phyloP scores from a whole-genome alignment of 1,139 yeast genomes.

The Yamadazyma dendronema region DNA sequence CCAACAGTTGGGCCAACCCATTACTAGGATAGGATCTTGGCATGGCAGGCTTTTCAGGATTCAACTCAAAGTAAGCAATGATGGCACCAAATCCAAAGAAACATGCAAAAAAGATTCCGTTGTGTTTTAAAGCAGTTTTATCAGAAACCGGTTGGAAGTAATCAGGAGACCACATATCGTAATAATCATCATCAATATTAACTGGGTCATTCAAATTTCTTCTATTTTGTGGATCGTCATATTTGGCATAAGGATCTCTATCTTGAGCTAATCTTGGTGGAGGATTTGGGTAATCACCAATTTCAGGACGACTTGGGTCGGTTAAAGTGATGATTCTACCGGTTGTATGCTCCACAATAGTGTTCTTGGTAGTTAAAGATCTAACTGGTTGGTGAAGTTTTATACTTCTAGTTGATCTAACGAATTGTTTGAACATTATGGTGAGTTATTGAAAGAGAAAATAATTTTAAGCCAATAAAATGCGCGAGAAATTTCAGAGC shows the following conservation, averaged over 20 bases:
- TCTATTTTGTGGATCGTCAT: constrained; percentile 81
- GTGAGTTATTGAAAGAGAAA: constrained; percentile 1
- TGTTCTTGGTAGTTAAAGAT: constrained; percentile 33
- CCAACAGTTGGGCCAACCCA: constrained; percentile 73
- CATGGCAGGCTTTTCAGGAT: constrained; percentile 75
- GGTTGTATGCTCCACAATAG: constrained; percentile 42
- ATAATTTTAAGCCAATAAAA: constrained; percentile 11
- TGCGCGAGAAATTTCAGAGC: constrained; percentile 11
- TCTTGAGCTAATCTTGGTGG: constrained; percentile 53
- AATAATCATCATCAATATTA: constrained; percentile 66
- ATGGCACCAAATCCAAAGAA: constrained; percentile 54
- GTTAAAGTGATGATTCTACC: constrained; percentile 43
- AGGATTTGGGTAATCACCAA: constrained; percentile 45
- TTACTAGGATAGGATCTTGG: constrained; percentile 75
- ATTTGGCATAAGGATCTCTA: constrained; percentile 69
- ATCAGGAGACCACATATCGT: constrained; percentile 89
- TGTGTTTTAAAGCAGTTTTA: constrained; percentile 56
- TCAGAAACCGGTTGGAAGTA: constrained; percentile 62
- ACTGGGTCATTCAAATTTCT: constrained; percentile 75
- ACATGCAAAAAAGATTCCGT: constrained; percentile 53
- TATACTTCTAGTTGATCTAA: constrained; percentile 9
- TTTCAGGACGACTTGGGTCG: constrained; percentile 45
- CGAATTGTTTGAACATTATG: constrained; percentile 15
- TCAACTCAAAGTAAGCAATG: constrained; percentile 55
- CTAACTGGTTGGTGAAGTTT: constrained; percentile 15